Percentiles rank a stretch among this genome's conserved stretches.
phyloP scores from a whole-genome alignment of 371 early-diverging fungal species.

The Basidiobolus meristosporus region DNA sequence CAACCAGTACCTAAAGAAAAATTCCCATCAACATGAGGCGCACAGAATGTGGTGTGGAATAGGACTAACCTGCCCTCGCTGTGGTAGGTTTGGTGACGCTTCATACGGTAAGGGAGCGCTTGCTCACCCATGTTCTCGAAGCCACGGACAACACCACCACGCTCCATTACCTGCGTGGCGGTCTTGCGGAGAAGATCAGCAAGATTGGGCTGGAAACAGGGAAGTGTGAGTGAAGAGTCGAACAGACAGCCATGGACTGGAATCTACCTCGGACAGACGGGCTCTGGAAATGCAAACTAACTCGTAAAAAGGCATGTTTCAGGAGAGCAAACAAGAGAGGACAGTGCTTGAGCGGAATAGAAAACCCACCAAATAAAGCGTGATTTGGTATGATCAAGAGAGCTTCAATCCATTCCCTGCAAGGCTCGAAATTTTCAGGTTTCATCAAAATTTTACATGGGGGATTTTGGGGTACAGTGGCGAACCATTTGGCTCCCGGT shows the following conservation, averaged over 20 bases:
- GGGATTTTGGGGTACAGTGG: no score
- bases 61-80: slow-evolving; percentile 38
- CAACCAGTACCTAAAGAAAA: slow-evolving; percentile 32
- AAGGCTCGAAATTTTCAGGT: no score
- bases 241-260: neutral
- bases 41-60: no score
- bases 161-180: slow-evolving; percentile 44
- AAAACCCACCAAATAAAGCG: neutral
- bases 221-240: neutral
- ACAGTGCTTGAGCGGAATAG: neutral
- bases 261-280: slow-evolving; percentile 23
- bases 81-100: slow-evolving; percentile 42
- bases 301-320: slow-evolving; percentile 45
- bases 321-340: neutral
- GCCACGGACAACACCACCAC: slow-evolving; percentile 58
- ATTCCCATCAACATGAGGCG: no score
- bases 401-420: no score
- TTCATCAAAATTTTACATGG: no score
- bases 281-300: slow-evolving; percentile 41
- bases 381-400: no score
- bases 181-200: slow-evolving; percentile 42
- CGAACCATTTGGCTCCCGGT: no score
- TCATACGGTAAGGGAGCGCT: slow-evolving; percentile 37
- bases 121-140: slow-evolving; percentile 44
- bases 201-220: slow-evolving; percentile 20